Conservation (phyloP, 352 stramenopile genomes). For the Phytophthora melonis region DNA sequence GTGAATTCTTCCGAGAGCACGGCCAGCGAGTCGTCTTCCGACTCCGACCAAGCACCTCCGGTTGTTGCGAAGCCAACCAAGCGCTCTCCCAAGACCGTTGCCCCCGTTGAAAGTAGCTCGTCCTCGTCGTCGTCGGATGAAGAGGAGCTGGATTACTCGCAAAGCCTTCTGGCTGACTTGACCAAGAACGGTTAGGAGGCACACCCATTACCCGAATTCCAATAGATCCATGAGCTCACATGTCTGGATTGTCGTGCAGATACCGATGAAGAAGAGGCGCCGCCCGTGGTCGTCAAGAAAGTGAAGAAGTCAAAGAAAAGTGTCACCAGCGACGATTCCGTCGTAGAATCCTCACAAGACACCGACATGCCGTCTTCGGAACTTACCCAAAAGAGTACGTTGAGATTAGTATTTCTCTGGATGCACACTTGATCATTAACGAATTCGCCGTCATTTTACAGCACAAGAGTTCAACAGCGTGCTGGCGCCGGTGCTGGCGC, state of each 20-base stretch:
- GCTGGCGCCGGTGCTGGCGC: slow-evolving; percentile 62
- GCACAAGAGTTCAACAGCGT: slow-evolving; percentile 73
- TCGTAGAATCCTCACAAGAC: slow-evolving; percentile 51
- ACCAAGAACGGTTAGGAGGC: slow-evolving; percentile 66
- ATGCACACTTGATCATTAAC: not conserved
- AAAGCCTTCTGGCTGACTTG: slow-evolving; percentile 79
- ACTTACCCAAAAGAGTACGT: slow-evolving; percentile 62
- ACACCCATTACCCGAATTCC: slow-evolving; percentile 12
- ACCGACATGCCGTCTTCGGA: slow-evolving; percentile 56
- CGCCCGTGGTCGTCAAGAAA: slow-evolving; percentile 35
- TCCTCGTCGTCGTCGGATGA: slow-evolving; percentile 59
- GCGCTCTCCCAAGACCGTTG: slow-evolving; percentile 21
- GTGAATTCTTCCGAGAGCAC: slow-evolving; percentile 40
- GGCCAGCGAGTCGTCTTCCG: slow-evolving; percentile 41
- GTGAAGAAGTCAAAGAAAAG: slow-evolving; percentile 45
- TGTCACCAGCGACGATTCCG: slow-evolving; percentile 30
- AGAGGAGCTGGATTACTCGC: slow-evolving; percentile 77
- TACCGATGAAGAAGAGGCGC: slow-evolving; percentile 34
- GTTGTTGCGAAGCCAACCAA: slow-evolving; percentile 29
- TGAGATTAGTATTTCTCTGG: not conserved
- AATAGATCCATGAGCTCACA: slow-evolving; percentile 32
- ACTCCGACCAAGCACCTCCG: slow-evolving; percentile 25
- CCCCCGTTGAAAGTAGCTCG: slow-evolving; percentile 37
- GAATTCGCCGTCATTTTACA: slow-evolving; percentile 8
- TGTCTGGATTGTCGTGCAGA: slow-evolving; percentile 35